Evolutionary conservation across 1,284 basidiomycete species (phyloP).

Genomic region (Ustilago cynodontis): DNA sequence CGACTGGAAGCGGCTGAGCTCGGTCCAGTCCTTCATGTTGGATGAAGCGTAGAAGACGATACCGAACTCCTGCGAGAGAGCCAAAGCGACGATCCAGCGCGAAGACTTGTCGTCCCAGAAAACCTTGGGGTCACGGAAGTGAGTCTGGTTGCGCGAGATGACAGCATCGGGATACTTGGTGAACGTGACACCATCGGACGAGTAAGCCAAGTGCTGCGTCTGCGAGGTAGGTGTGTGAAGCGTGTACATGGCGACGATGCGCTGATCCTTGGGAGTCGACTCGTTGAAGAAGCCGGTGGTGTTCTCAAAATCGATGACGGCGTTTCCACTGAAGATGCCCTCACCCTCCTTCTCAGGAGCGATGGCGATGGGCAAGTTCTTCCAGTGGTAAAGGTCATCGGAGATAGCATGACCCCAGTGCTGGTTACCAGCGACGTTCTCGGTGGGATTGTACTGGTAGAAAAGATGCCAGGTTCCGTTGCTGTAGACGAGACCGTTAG

Average conservation of each 20-base stretch:
- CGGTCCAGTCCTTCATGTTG: slow-evolving; percentile 71
- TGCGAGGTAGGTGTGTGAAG: slow-evolving; percentile 69
- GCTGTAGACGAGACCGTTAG: slow-evolving; percentile 70
- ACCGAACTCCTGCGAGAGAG: slow-evolving; percentile 68
- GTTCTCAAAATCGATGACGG: slow-evolving; percentile 72
- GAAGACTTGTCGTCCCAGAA: slow-evolving; percentile 67
- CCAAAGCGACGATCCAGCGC: slow-evolving; percentile 71
- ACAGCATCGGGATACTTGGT: slow-evolving; percentile 69
- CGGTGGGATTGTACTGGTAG: slow-evolving; percentile 72
- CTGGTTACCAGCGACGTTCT: slow-evolving; percentile 71
- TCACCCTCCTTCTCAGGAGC: slow-evolving; percentile 59
- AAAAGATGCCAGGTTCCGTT: slow-evolving; percentile 72
- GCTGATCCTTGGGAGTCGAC: slow-evolving; percentile 58
- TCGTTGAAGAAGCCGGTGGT: slow-evolving; percentile 72
- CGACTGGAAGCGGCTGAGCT: slow-evolving; percentile 68
- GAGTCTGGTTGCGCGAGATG: slow-evolving; percentile 63
- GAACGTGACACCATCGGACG: slow-evolving; percentile 71
- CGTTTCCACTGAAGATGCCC: slow-evolving; percentile 70
- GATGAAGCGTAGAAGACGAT: slow-evolving; percentile 71
- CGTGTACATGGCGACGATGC: slow-evolving; percentile 72
- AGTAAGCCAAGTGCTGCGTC: slow-evolving; percentile 71
- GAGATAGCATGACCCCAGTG: slow-evolving; percentile 73
- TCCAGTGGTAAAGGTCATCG: slow-evolving; percentile 71
- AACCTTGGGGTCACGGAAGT: slow-evolving; percentile 72
- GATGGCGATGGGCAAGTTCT: slow-evolving; percentile 70